Evolutionary conservation across 1,139 yeast genomes (phyloP), one percentile per base, ranked within the genome.

Genomic region (Trichomonascaceae sp.): DNA sequence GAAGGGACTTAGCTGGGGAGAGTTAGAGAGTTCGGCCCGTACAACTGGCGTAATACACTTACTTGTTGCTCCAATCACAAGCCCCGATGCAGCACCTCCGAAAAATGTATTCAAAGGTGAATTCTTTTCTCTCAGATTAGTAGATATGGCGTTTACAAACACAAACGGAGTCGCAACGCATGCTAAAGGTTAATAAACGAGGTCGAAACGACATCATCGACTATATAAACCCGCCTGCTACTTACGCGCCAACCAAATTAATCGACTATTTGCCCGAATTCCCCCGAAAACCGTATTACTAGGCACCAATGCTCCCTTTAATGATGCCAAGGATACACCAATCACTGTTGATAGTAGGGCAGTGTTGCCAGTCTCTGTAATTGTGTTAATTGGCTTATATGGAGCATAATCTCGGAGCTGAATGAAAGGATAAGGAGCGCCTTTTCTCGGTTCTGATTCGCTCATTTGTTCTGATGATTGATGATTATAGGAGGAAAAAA

Each of bases 11-110:
- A 27, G 46, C 49, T 50, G 45, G n/a, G 19, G 9, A 7, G n/a
- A 30, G 49, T 45, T 48, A 41, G 55, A 19, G 41, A 22, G n/a
- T n/a, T n/a, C n/a, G n/a, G n/a, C n/a, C n/a, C n/a, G n/a, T 22
- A 22, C 24, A 22, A 22, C 20, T n/a, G n/a, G n/a, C 49, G 32
- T 15, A 32, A 15, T 30, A 22, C 8, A 57, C 66, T 55, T 57
- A 63, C 67, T 61, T 13, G 59, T 53, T 43, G 75, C 65, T 55
- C 81, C 81, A 32, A 74, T 60, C 30, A 76, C 57, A 7, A 74
- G 74, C 51, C 82, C 82, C 45, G 81, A 79, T 22, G 77, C 67
- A 27, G 75, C 71, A 46, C 83, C 83, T 43, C 84, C 82, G 50
- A 69, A 64, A 57, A 78, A 74, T 53, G 78, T 76, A 62, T 76